Percentiles rank a stretch among this genome's conserved stretches.
Evolutionary conservation across 495 filamentous ascomycete species (phyloP).

Genomic region (Tuber calosporum): DNA sequence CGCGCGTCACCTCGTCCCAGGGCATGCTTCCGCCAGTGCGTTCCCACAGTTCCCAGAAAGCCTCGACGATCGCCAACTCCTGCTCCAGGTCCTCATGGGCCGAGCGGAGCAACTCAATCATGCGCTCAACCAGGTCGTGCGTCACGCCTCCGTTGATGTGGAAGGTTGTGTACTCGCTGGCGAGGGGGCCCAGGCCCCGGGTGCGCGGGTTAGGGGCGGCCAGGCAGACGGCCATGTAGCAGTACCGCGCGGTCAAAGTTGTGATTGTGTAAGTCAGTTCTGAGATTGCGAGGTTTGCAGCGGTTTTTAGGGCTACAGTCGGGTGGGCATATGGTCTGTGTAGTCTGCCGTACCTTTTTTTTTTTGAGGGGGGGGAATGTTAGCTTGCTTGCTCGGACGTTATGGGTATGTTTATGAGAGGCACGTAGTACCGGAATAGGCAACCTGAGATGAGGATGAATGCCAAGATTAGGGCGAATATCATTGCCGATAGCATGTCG

Average conservation of each 20-base stretch:
- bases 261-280: neutral
- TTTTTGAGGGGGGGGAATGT: neutral
- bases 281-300: neutral
- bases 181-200: neutral
- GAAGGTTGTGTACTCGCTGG: neutral
- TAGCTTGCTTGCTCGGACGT: neutral
- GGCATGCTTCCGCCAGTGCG: neutral
- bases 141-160: neutral
- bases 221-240: neutral
- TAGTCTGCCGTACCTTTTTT: neutral
- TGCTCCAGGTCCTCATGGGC: neutral
- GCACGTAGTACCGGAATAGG: neutral
- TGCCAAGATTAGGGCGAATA: neutral
- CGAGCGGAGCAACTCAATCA: neutral
- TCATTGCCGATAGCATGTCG: neutral
- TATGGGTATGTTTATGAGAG: neutral
- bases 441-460: neutral
- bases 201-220: neutral
- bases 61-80: neutral
- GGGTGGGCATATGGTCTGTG: no score
- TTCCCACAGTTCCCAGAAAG: neutral
- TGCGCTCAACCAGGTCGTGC: neutral
- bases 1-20: neutral
- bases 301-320: neutral
- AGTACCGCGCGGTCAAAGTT: neutral